These are phyloP conservation scores for Rhazya stricta DNA, from an alignment of 257 asterid genomes.

Conservation along the genomic window DNA sequence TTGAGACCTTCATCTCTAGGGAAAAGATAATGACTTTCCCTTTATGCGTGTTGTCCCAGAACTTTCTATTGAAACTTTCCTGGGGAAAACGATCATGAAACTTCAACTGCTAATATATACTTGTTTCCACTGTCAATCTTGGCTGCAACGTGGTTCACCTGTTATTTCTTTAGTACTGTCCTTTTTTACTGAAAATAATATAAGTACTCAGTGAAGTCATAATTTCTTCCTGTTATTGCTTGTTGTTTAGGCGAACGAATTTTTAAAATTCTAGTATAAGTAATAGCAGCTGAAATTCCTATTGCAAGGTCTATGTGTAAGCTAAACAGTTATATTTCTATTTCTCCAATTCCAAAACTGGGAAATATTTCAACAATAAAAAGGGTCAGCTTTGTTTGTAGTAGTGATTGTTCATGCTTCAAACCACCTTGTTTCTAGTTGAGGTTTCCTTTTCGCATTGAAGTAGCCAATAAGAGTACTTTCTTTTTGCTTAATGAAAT, in stretches of 20 bases:
- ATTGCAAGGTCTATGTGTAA: not conserved
- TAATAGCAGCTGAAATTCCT: not conserved
- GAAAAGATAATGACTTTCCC: not conserved
- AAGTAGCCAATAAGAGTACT: not conserved
- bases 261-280: not conserved
- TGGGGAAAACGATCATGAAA: not conserved
- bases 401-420: not conserved
- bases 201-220: not conserved
- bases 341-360: not conserved
- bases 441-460: not conserved
- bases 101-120: not conserved
- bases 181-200: not conserved
- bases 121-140: not conserved
- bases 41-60: not conserved
- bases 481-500: not conserved
- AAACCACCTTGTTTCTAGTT: not conserved
- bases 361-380: not conserved
- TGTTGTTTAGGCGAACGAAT: not conserved
- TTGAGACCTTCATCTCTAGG: not conserved
- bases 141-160: not conserved
- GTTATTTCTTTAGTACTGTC: not conserved
- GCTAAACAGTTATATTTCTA: not conserved
- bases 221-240: not conserved
- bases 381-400: not conserved
- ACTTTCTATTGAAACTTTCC: not conserved